Percentiles rank a stretch among this genome's conserved stretches.
These are phyloP conservation scores for Collybia sp. DNA, from an alignment of 768 basidiomycete genomes.

Conservation along the genomic window DNA sequence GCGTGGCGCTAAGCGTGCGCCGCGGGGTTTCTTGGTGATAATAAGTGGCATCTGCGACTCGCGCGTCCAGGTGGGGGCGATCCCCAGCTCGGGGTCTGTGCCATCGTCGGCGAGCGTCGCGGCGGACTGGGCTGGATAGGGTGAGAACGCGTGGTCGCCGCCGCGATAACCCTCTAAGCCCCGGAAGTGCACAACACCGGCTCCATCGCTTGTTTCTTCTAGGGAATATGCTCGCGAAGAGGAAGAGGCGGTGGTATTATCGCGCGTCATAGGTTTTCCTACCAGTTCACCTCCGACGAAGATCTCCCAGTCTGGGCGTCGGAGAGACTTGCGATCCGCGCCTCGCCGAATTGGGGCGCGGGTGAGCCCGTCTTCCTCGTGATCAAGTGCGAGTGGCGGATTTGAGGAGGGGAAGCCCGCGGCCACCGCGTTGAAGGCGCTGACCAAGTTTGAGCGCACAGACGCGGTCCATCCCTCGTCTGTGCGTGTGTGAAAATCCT, in stretches of 20 bases:
- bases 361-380: conserved; percentile 17
- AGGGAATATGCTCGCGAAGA: conserved; percentile 24
- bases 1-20: conserved; percentile 8
- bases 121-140: not conserved
- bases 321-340: conserved; percentile 11
- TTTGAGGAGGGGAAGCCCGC: conserved; percentile 26
- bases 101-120: not conserved
- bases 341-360: conserved; percentile 14
- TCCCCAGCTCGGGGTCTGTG: conserved; percentile 4
- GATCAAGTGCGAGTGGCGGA: conserved; percentile 4
- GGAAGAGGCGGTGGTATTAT: conserved; percentile 14
- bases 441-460: conserved; percentile 38
- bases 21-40: conserved; percentile 7
- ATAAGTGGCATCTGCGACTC: conserved; percentile 11
- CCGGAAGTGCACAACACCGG: conserved; percentile 32
- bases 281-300: conserved; percentile 1
- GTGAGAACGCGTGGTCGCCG: conserved; percentile 6
- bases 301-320: conserved; percentile 6
- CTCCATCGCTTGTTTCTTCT: conserved; percentile 33
- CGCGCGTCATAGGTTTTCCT: conserved; percentile 10
- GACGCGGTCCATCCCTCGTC: conserved; percentile 36
- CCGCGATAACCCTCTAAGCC: conserved; percentile 12
- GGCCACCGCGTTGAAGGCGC: conserved; percentile 46
- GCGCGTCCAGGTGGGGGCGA: conserved; percentile 7
- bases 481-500: conserved; percentile 1